Evolutionary conservation across 75 land plant genomes (phyloP), one percentile per base, ranked within the genome.

Genomic region (Azolla pinnata): DNA sequence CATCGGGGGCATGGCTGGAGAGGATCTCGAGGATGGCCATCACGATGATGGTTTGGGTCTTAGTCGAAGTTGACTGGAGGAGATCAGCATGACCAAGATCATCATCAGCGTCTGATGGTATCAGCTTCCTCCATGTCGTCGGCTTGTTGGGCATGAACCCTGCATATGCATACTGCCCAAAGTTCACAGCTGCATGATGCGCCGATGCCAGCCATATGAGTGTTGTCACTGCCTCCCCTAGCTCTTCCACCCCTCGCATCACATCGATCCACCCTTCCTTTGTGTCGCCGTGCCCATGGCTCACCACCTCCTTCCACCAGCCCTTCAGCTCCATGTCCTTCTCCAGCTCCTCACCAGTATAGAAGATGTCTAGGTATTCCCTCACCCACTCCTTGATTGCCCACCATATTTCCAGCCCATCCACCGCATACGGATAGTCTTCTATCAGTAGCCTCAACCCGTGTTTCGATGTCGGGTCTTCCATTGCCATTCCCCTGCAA

Each of bases 371-470:
- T 46, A 81, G 57, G 57, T 82, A 86, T 14, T 74, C 79, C 7
- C 31, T 3, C 1, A 82, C 85, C 90, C 90, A 86, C 44, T 61
- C 47, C 31, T 77, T 35, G 25, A 86, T 79, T 0, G 90, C 74
- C 2, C 50, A 61, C 90, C 90, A 86, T 25, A 86, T 80, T 21
- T 80, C 81, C 1, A 86, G 79, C 33, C 90, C 90, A 52, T 86
- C 90, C 7, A 76, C 83, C 0, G 90, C 90, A 57, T 65, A 86
- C 0, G 90, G 90, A 60, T 86, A 86, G 67, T 86, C 86, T 49
- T 82, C 73, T 8, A 86, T 68, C 32, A 75, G 19, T 7, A 80
- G 64, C 62, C 57, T 59, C 34, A 80, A 40, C 0, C 76, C 73
- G 33, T 70, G 60, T 1, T 73, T 65, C 25, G 64, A 25, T 17